Conservation (phyloP, 345 rosid species). For the Bruguiera parviflora region DNA sequence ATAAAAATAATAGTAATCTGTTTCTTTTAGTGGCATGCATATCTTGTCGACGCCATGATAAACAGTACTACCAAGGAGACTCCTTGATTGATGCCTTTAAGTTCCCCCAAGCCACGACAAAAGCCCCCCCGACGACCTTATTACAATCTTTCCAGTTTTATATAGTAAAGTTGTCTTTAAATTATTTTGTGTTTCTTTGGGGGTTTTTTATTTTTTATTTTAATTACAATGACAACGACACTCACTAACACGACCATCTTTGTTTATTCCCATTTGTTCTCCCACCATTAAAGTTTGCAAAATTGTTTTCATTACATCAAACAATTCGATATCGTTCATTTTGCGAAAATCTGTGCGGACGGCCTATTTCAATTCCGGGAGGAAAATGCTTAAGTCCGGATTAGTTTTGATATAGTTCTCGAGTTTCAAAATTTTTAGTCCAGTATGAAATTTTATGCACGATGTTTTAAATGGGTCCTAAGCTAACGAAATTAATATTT, state of each 20-base stretch:
- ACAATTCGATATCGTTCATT: slow-evolving; percentile 17
- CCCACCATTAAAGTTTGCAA: slow-evolving; percentile 39
- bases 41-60: slow-evolving; percentile 32
- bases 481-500: too few species aligned
- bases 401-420: too few species aligned
- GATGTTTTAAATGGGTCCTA: too few species aligned
- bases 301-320: slow-evolving; percentile 31
- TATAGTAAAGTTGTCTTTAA: not conserved
- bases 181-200: slow-evolving; percentile 11
- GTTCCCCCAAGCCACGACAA: slow-evolving; percentile 45
- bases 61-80: slow-evolving; percentile 27
- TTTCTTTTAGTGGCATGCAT: not conserved
- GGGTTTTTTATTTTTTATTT: slow-evolving; percentile 1
- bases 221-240: slow-evolving; percentile 42
- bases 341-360: not conserved
- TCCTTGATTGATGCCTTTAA: slow-evolving; percentile 37
- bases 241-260: slow-evolving; percentile 43
- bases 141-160: slow-evolving; percentile 16
- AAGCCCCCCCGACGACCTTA: slow-evolving; percentile 39
- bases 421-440: too few species aligned
- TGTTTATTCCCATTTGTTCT: slow-evolving; percentile 17
- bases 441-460: too few species aligned
- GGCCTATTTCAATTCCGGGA: not conserved
- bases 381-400: not conserved
- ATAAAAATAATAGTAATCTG: too few species aligned